Evolutionary conservation across 306 rosid species (phyloP).

Genomic region (Cicer pinnatifidum): DNA sequence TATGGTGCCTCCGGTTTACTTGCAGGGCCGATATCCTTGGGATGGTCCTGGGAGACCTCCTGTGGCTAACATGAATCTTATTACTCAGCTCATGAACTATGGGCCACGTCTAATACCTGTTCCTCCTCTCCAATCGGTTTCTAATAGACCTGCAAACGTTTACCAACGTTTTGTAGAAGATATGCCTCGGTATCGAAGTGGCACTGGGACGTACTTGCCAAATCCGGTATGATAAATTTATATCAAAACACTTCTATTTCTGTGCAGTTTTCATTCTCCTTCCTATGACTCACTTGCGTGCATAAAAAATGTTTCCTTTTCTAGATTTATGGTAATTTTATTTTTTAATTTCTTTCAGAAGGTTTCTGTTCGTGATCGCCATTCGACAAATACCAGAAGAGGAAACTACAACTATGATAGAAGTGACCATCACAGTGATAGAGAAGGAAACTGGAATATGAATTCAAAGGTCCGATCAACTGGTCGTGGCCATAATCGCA

Average conservation of each 20-base stretch:
- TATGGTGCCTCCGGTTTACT: slow-evolving; percentile 73
- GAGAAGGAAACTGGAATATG: slow-evolving; percentile 89
- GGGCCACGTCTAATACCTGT: slow-evolving; percentile 80
- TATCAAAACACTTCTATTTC: not conserved
- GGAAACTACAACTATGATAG: slow-evolving; percentile 79
- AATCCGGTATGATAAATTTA: slow-evolving; percentile 81
- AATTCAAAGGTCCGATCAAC: slow-evolving; percentile 71
- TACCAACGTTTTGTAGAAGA: slow-evolving; percentile 81
- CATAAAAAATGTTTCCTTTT: slow-evolving; percentile 1
- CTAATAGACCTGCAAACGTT: slow-evolving; percentile 73
- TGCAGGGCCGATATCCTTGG: slow-evolving; percentile 86
- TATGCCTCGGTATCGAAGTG: slow-evolving; percentile 84
- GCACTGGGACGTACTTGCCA: slow-evolving; percentile 96
- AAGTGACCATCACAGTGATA: slow-evolving; percentile 76
- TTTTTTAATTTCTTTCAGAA: slow-evolving; percentile 60
- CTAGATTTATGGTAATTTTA: slow-evolving; percentile 5
- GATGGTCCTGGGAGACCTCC: slow-evolving; percentile 96
- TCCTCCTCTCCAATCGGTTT: slow-evolving; percentile 69
- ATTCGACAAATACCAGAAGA: slow-evolving; percentile 70
- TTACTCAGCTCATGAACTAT: slow-evolving; percentile 63
- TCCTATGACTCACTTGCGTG: not conserved
- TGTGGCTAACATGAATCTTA: slow-evolving; percentile 60
- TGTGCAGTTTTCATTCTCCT: slow-evolving; percentile 11
- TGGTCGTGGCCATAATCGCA: slow-evolving; percentile 72
- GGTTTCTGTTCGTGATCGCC: slow-evolving; percentile 74